These are phyloP conservation scores for Hortaea sp. DNA, from an alignment of 2,329 filamentous ascomycete species.

Conservation along the genomic window DNA sequence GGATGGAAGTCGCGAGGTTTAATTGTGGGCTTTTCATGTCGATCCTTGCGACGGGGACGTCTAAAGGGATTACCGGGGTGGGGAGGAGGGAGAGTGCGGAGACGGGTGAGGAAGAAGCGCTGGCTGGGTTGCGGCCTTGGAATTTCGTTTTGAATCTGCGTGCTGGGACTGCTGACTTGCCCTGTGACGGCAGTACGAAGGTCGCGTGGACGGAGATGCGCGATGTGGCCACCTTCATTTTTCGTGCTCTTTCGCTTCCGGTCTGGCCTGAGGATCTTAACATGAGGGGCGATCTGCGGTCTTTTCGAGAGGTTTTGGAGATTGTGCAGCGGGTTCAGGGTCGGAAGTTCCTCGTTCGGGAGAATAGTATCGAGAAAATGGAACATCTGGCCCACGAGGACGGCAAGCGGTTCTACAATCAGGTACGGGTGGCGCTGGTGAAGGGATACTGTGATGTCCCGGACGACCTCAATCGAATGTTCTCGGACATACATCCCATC, in stretches of 20 bases:
- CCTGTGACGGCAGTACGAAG: conserved; percentile 37
- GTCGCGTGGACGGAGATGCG: conserved; percentile 40
- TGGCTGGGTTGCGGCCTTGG: conserved; percentile 26
- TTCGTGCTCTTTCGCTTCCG: conserved; percentile 30
- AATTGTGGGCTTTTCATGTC: conserved; percentile 21
- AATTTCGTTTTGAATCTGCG: conserved; percentile 37
- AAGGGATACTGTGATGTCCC: conserved; percentile 16
- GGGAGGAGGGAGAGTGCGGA: conserved; percentile 11
- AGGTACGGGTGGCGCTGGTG: conserved; percentile 15
- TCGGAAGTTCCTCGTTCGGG: conserved; percentile 17
- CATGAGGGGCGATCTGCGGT: conserved; percentile 21
- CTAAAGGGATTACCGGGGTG: conserved; percentile 14
- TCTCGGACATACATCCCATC: conserved; percentile 18
- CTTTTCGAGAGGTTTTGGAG: conserved; percentile 15
- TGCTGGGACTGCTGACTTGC: conserved; percentile 38
- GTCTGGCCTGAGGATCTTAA: conserved; percentile 36
- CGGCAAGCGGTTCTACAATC: conserved; percentile 21
- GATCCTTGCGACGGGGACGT: conserved; percentile 18
- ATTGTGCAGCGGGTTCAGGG: conserved; percentile 19
- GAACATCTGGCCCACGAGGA: conserved; percentile 7
- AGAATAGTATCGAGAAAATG: conserved; percentile 16
- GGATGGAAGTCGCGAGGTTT: conserved; percentile 19
- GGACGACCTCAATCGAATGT: conserved; percentile 17
- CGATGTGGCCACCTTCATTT: conserved; percentile 41
- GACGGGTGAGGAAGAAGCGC: conserved; percentile 21